Evolutionary conservation across 2,329 filamentous ascomycete genomes (phyloP), one percentile per base, ranked within the genome.

Genomic region (Incumbomyces delicatus): DNA sequence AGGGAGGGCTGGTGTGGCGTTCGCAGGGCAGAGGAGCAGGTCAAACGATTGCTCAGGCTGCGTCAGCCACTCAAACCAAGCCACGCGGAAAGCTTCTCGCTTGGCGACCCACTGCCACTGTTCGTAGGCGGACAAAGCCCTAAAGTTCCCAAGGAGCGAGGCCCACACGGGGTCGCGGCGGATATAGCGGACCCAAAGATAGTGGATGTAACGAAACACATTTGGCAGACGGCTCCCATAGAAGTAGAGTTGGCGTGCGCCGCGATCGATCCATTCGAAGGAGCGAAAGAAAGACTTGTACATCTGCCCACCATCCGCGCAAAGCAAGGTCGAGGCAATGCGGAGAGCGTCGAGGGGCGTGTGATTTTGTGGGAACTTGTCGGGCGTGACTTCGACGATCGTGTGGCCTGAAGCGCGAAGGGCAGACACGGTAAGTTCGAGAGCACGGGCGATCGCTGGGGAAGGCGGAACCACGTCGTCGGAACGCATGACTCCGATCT

Each of bases 61-160:
- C 50, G 86, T 77, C 87, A 87, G 94, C 85, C 87, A 95, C 17
- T 83, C 77, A 62, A 87, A 89, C 80, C 87, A 95, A 44, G 70
- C 74, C 12, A 75, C 76, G 54, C 86, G 83, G 70, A 87, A 94
- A 1, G 74, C 72, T 66, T 95, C 90, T 18, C 89, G 78, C 65
- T 80, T 75, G 1, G 76, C 74, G 3, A 90, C 87, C 42, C 92
- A 76, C 57, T 85, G 75, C 87, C 87, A 95, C 61, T 90, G 83
- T 65, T 94, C 81, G 51, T 76, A 78, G 1, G 83, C 82, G 10
- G 75, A 80, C 67, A 89, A 88, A 45, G 78, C 75, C 44, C 80
- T 75, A 77, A 86, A 94, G 57, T 82, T 72, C 36, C 75, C 73
- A 39, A 95, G 68, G 5, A 95, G 66, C 0, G 80, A 82, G 0